Conservation (phyloP, 495 filamentous ascomycete genomes). For the Penicillium daleae region DNA sequence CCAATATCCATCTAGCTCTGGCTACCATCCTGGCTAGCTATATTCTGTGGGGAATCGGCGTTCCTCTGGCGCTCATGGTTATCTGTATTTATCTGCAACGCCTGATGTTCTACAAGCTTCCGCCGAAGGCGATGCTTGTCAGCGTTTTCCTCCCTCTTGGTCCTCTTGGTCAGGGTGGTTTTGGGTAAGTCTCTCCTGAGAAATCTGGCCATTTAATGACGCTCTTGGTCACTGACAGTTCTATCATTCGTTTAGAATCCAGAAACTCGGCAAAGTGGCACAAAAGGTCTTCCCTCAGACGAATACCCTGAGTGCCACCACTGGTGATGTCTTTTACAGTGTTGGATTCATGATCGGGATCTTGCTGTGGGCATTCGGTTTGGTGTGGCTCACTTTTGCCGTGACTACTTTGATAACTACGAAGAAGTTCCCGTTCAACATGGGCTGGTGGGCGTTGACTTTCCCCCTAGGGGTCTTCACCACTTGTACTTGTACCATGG, state of each 20-base stretch:
- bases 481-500: slow-evolving; percentile 44
- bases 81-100: slow-evolving; percentile 58
- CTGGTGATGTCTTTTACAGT: slow-evolving; percentile 41
- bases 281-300: slow-evolving; percentile 29
- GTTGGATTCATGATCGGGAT: slow-evolving; percentile 42
- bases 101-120: slow-evolving; percentile 51
- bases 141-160: slow-evolving; percentile 58
- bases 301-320: slow-evolving; percentile 7
- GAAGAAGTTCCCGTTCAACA: slow-evolving; percentile 57
- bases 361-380: slow-evolving; percentile 46
- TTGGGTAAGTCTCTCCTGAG: slow-evolving; percentile 23
- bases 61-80: slow-evolving; percentile 50
- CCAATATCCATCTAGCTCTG: slow-evolving; percentile 44
- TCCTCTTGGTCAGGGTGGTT: slow-evolving; percentile 50
- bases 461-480: slow-evolving; percentile 58
- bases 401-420: slow-evolving; percentile 34
- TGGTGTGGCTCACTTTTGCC: slow-evolving; percentile 49
- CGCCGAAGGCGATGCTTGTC: slow-evolving; percentile 54
- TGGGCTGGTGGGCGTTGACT: slow-evolving; percentile 63
- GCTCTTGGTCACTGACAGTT: background rate
- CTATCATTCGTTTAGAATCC: slow-evolving; percentile 20
- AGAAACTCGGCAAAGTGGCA: slow-evolving; percentile 41
- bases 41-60: slow-evolving; percentile 56
- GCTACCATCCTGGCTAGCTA: slow-evolving; percentile 55
- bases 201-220: too few relatives aligned